Conservation (phyloP, 257 asterid genomes). For the Lantana camara region DNA sequence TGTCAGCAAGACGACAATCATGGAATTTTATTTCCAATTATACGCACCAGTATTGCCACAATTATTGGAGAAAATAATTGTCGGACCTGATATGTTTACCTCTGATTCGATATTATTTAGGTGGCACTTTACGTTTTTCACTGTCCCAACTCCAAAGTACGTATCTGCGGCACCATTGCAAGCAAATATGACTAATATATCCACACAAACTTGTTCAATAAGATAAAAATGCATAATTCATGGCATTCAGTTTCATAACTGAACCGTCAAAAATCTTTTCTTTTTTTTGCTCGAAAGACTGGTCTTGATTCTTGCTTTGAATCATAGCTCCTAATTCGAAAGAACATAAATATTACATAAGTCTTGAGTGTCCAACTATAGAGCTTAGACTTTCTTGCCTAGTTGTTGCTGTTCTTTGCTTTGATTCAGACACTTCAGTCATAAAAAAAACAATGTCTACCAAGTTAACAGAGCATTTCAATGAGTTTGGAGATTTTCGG, state of each 20-base stretch:
- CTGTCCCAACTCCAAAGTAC: constrained; percentile 85
- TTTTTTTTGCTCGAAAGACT: background rate
- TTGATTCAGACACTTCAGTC: background rate
- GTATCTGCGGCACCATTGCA: constrained; percentile 60
- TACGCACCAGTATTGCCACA: background rate
- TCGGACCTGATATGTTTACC: constrained; percentile 43
- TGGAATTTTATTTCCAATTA: background rate
- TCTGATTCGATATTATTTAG: constrained; percentile 66
- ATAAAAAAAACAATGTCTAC: background rate
- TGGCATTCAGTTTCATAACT: constrained; percentile 10
- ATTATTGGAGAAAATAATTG: background rate
- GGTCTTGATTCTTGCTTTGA: background rate
- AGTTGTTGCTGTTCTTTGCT: background rate
- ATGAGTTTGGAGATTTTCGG: background rate
- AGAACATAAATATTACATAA: background rate
- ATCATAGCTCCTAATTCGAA: background rate
- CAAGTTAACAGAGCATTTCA: background rate
- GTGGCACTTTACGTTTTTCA: constrained; percentile 70
- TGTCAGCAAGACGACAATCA: constrained; percentile 27
- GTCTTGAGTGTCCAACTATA: background rate
- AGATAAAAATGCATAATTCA: constrained; percentile 10
- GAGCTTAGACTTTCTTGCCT: constrained; percentile 3
- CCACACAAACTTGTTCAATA: background rate
- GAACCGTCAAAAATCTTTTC: background rate
- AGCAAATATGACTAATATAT: constrained; percentile 1